Evolutionary conservation across 768 basidiomycete species (phyloP).

Genomic region (Scleroderma citrinum): DNA sequence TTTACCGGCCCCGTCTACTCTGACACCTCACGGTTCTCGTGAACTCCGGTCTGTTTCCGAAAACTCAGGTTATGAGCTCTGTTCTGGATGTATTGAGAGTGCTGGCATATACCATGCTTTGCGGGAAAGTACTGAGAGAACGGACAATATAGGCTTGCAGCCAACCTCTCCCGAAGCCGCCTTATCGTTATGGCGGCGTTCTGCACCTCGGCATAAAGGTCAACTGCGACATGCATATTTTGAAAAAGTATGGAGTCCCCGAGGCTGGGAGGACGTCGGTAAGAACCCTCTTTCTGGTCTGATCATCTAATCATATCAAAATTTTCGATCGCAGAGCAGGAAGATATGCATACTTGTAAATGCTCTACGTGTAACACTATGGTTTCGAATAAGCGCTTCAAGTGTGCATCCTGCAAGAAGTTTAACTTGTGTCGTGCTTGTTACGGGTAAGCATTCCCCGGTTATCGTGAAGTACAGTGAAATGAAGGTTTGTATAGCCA

Average conservation of each 20-base stretch:
- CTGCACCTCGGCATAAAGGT: slow-evolving; percentile 68
- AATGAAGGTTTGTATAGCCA: slow-evolving; percentile 42
- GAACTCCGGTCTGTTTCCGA: slow-evolving; percentile 4
- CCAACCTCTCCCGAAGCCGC: slow-evolving; percentile 53
- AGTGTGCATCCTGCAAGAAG: slow-evolving; percentile 75
- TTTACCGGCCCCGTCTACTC: slow-evolving; percentile 26
- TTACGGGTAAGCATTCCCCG: slow-evolving; percentile 51
- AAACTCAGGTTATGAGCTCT: slow-evolving; percentile 72
- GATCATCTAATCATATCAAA: slow-evolving; percentile 1
- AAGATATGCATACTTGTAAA: slow-evolving; percentile 53
- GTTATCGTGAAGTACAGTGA: slow-evolving; percentile 1
- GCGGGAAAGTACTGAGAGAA: slow-evolving; percentile 39
- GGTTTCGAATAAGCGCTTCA: slow-evolving; percentile 64
- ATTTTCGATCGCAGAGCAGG: slow-evolving; percentile 50
- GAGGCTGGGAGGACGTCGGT: slow-evolving; percentile 90
- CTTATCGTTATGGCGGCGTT: slow-evolving; percentile 54
- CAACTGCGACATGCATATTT: slow-evolving; percentile 77
- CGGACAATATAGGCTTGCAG: slow-evolving; percentile 20
- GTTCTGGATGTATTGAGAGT: slow-evolving; percentile 69
- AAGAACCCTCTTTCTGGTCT: slow-evolving; percentile 23
- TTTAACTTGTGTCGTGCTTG: slow-evolving; percentile 81
- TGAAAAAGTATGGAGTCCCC: slow-evolving; percentile 80
- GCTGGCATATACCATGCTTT: slow-evolving; percentile 77
- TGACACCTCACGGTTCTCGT: slow-evolving; percentile 6
- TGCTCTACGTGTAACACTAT: slow-evolving; percentile 79